Base-by-base conservation (phyloP, 345 rosid species). In the Rhodamnia rubescens region DNA sequence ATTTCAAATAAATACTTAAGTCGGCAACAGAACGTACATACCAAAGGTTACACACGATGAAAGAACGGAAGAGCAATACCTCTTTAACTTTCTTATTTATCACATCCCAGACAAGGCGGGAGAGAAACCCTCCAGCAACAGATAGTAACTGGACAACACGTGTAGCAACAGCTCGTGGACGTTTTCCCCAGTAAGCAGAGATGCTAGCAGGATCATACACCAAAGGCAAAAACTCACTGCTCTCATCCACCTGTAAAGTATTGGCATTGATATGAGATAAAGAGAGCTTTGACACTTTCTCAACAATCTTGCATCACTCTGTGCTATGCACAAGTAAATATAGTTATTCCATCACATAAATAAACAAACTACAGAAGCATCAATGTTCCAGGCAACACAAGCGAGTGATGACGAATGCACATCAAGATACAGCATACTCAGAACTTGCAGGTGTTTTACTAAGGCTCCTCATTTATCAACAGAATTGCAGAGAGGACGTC, bases 51-150 rank as follows among this genome's bases (percentile, higher is more conserved):
- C 8, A 69, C 47, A 69, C 59, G 22, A 11, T 74, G 86, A 2
- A 54, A 75, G 54, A 21, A 47, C 6, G 13, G 53, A 82, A 82
- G 15, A 36, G 42, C 22, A 14, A 16, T 85, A 97, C 99, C 98
- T 94, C 97, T 91, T 94, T 93, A 82, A 95, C 93, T 85, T 94
- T 95, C 92, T 94, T 97, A 89, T 91, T 97, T 11, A 97, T 92
- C 44, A 97, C 83, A 87, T 97, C 99, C 89, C 81, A 85, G 36
- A 92, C 93, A 40, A 95, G 29, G 32, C 93, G 95, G 8, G 99
- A 97, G 84, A 97, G 98, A 89, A 97, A 97, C 69, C 98, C 98
- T 50, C 99, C 99, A 0, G 98, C 98, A 54, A 97, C 99, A 44
- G 99, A 94, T 12, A 95, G 90, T 54, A 97, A 89, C 87, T 97